phyloP scores from a whole-genome alignment of 2,329 filamentous ascomycete genomes.

The Sporothrix euskadiensis region DNA sequence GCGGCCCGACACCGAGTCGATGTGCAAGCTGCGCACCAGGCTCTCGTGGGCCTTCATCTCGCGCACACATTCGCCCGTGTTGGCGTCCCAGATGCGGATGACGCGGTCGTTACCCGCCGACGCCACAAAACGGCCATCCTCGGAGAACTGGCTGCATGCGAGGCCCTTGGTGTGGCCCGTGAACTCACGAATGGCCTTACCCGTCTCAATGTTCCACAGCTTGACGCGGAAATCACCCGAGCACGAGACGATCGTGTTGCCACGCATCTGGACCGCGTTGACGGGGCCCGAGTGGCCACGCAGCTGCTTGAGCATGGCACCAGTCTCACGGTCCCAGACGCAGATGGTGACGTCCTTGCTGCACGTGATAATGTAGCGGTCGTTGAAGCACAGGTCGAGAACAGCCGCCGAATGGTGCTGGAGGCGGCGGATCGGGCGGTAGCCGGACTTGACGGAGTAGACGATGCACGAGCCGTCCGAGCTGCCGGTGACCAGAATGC shows the following conservation, averaged over 20 bases:
- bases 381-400: constrained; percentile 89
- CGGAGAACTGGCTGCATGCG: constrained; percentile 92
- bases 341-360: constrained; percentile 94
- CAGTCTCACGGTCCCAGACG: constrained; percentile 86
- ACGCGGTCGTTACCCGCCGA: constrained; percentile 94
- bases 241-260: constrained; percentile 88
- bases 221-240: constrained; percentile 92
- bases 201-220: constrained; percentile 91
- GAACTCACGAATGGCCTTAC: constrained; percentile 87
- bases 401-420: constrained; percentile 81
- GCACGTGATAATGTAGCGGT: constrained; percentile 91
- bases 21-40: constrained; percentile 84
- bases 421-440: constrained; percentile 76
- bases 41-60: constrained; percentile 81
- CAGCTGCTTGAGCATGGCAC: constrained; percentile 73
- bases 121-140: constrained; percentile 90
- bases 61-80: constrained; percentile 79
- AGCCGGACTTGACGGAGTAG: constrained; percentile 78
- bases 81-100: constrained; percentile 94
- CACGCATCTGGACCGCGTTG: constrained; percentile 93
- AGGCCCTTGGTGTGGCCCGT: constrained; percentile 87
- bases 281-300: constrained; percentile 87
- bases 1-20: constrained; percentile 82
- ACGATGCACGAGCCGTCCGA: constrained; percentile 91
- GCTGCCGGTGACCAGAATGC: constrained; percentile 91